phyloP scores from a whole-genome alignment of 805 yeast species.

The Candida endomychidarum region DNA sequence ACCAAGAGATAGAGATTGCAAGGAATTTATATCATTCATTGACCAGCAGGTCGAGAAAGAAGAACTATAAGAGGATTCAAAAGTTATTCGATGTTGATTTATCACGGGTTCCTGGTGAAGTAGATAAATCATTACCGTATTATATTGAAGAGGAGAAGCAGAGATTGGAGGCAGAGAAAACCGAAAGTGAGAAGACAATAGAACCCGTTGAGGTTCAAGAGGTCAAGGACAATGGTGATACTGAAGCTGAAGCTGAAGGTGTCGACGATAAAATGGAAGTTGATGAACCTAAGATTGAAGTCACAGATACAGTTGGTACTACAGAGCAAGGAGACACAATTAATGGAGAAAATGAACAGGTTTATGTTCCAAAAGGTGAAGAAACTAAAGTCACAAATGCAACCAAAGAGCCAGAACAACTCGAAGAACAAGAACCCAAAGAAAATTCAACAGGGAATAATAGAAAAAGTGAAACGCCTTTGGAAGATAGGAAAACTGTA shows the following conservation, averaged over 20 bases:
- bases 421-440: background rate
- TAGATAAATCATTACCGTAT: conserved; percentile 26
- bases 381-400: background rate
- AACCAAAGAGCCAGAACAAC: too few relatives aligned
- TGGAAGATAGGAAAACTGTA: conserved; percentile 11
- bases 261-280: too few relatives aligned
- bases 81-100: conserved; percentile 29
- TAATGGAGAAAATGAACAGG: background rate
- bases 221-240: background rate
- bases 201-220: background rate
- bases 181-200: background rate
- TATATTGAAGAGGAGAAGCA: conserved; percentile 22
- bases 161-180: conserved; percentile 11
- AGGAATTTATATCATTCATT: conserved; percentile 36
- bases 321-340: background rate
- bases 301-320: background rate
- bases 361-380: background rate
- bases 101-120: conserved; percentile 32
- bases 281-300: background rate
- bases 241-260: background rate
- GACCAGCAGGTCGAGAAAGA: conserved; percentile 39
- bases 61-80: conserved; percentile 46
- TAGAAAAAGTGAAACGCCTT: background rate
- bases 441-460: background rate
- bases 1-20: conserved; percentile 57